Conservation (phyloP, 768 basidiomycete species). For the Tricholoma bakamatsutake region DNA sequence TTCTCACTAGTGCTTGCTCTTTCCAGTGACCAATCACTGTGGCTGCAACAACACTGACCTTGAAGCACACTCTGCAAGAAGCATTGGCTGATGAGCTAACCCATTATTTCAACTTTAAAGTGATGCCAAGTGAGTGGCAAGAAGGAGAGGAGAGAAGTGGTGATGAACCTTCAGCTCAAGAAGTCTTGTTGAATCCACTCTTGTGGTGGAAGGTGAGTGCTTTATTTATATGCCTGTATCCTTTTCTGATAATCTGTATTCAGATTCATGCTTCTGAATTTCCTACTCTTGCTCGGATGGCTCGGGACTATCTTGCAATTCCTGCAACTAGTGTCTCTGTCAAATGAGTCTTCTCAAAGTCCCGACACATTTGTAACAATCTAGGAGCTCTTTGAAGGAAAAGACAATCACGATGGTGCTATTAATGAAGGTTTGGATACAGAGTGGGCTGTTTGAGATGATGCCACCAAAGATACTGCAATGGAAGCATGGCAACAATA, state of each 20-base stretch:
- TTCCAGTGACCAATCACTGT: background rate
- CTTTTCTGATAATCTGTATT: background rate
- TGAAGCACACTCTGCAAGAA: background rate
- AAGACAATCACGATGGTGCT: no score
- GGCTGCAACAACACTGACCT: background rate
- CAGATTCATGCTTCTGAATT: background rate
- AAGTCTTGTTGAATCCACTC: no score
- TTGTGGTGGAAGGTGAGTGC: no score
- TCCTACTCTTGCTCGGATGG: background rate
- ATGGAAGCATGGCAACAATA: no score
- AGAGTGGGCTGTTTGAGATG: no score
- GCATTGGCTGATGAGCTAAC: background rate
- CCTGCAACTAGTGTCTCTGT: slow-evolving; percentile 19
- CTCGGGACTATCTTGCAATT: slow-evolving; percentile 5
- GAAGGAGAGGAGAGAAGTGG: background rate
- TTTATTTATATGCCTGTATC: no score
- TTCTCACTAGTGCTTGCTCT: background rate
- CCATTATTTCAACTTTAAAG: background rate
- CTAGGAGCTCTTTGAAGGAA: no score
- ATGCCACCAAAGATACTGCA: no score
- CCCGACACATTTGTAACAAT: no score
- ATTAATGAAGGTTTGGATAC: no score
- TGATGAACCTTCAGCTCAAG: no score
- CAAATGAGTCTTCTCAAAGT: slow-evolving; percentile 1
- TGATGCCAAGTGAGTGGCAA: slow-evolving; percentile 6